Evolutionary conservation across 2,329 filamentous ascomycete species (phyloP).

Genomic region (Westerdykella ornata): DNA sequence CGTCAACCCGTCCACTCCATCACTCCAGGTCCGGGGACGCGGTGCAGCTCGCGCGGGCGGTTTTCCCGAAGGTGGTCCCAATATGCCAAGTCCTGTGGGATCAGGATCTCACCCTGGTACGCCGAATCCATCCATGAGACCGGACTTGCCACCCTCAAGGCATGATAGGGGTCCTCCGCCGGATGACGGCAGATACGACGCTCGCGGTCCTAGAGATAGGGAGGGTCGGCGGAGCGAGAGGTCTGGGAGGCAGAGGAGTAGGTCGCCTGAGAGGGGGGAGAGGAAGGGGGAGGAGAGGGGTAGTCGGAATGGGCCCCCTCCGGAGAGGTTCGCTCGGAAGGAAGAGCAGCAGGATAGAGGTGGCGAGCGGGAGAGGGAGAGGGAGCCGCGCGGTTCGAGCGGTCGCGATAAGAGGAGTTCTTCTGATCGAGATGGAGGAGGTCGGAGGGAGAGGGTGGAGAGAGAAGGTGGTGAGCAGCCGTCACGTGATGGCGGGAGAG

Average conservation of each 20-base stretch:
- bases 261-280: constrained; percentile 21
- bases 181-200: constrained; percentile 23
- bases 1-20: constrained; percentile 8
- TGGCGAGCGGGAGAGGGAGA: constrained; percentile 12
- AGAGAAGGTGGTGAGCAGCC: constrained; percentile 17
- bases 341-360: constrained; percentile 21
- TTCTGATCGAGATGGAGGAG: constrained; percentile 8
- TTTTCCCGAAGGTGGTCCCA: constrained; percentile 11
- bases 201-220: constrained; percentile 25
- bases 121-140: constrained; percentile 12
- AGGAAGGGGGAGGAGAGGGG: constrained; percentile 24
- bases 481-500: constrained; percentile 5
- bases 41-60: constrained; percentile 25
- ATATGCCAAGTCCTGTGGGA: constrained; percentile 16
- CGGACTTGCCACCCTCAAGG: constrained; percentile 20
- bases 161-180: constrained; percentile 14
- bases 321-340: constrained; percentile 11
- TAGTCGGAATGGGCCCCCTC: constrained; percentile 14
- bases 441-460: constrained; percentile 15
- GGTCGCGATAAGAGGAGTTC: constrained; percentile 12
- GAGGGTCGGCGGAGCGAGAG: constrained; percentile 26
- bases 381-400: background rate
- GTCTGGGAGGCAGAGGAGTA: constrained; percentile 19
- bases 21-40: constrained; percentile 23
- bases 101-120: constrained; percentile 22